Percentiles rank a stretch among this genome's conserved stretches.
These are phyloP conservation scores for Aspergillus tanneri DNA, from an alignment of 2,329 filamentous ascomycete species.

Conservation along the genomic window DNA sequence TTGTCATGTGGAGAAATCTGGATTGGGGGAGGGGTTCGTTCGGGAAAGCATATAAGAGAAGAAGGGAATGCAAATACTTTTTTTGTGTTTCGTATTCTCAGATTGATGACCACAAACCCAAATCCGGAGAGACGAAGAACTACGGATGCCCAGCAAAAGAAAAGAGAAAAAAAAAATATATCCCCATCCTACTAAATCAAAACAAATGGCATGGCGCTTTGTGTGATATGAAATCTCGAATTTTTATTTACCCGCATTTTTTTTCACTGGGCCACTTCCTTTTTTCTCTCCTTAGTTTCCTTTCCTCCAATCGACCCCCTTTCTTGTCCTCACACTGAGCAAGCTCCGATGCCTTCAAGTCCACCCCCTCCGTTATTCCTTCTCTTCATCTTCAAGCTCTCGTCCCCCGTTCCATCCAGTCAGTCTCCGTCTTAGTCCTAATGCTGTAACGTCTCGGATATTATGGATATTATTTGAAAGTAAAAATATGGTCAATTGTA, in stretches of 20 bases:
- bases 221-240: constrained; percentile 25
- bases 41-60: constrained; percentile 20
- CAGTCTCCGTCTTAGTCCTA: constrained; percentile 4
- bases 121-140: constrained; percentile 8
- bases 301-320: constrained; percentile 8
- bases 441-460: constrained; percentile 15
- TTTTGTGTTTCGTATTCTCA: constrained; percentile 16
- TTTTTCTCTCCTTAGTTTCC: constrained; percentile 9
- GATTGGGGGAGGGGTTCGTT: constrained; percentile 18
- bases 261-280: too few species aligned
- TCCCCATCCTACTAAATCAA: constrained; percentile 22
- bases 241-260: too few species aligned
- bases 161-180: constrained; percentile 23
- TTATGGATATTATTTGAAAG: not conserved
- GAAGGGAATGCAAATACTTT: constrained; percentile 11
- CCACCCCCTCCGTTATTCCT: not conserved
- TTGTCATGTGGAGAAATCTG: constrained; percentile 10
- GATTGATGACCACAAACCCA: constrained; percentile 14
- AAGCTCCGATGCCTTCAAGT: not conserved
- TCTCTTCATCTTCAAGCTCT: not conserved
- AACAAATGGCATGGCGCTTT: constrained; percentile 30
- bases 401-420: constrained; percentile 4
- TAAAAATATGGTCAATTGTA: too few species aligned
- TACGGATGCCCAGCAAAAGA: constrained; percentile 15
- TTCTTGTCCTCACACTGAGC: not conserved